phyloP scores from a whole-genome alignment of 306 rosid species.

The Mucuna pruriens region DNA sequence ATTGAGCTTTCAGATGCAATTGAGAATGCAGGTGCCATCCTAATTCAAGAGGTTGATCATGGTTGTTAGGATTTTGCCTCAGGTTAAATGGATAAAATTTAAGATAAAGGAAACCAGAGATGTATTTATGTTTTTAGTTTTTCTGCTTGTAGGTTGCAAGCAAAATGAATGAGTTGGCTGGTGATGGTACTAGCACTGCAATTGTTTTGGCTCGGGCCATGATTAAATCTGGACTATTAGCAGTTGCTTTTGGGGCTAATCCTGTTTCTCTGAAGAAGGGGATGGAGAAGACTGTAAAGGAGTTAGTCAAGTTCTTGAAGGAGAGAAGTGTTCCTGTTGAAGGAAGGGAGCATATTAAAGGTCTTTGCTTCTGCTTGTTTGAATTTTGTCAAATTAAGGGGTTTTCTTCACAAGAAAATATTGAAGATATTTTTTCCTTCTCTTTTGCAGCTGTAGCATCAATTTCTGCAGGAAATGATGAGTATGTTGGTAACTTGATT shows the following conservation, averaged over 20 bases:
- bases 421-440: constrained; percentile 28
- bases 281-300: constrained; percentile 82
- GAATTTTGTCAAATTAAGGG: constrained; percentile 9
- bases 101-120: constrained; percentile 13
- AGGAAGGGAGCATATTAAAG: constrained; percentile 90
- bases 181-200: constrained; percentile 97
- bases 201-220: constrained; percentile 89
- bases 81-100: constrained; percentile 32
- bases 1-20: constrained; percentile 85
- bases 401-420: background rate
- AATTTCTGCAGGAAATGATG: constrained; percentile 92
- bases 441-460: constrained; percentile 83
- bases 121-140: constrained; percentile 34
- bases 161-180: constrained; percentile 92
- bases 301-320: constrained; percentile 74
- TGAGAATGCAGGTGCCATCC: constrained; percentile 96
- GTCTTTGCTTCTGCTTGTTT: constrained; percentile 50
- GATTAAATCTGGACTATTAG: constrained; percentile 76
- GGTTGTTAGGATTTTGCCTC: constrained; percentile 51
- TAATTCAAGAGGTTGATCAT: constrained; percentile 94
- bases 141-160: constrained; percentile 78
- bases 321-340: constrained; percentile 75
- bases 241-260: constrained; percentile 90
- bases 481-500: constrained; percentile 78
- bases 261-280: constrained; percentile 92